Evolutionary conservation across 257 asterid genomes (phyloP).

Genomic region (Solanum paucissectum): DNA sequence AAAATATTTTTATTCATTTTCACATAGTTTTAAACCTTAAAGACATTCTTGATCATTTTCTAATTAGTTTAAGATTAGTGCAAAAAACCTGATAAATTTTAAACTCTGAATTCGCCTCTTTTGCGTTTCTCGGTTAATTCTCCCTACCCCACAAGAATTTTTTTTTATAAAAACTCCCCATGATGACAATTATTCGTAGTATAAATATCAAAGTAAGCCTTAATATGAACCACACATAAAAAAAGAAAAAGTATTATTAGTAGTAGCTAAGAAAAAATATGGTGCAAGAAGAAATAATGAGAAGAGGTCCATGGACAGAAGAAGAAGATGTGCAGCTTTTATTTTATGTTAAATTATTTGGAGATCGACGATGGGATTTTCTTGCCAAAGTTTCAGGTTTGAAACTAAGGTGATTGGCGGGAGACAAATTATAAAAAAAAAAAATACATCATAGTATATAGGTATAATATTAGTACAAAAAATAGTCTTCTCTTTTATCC

Average conservation of each 20-base stretch:
- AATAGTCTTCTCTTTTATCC: not conserved
- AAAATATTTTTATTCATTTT: too few species aligned
- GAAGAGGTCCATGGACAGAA: conserved; percentile 95
- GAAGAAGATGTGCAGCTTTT: conserved; percentile 70
- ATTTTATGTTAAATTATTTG: conserved; percentile 75
- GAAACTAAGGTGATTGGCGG: conserved; percentile 58
- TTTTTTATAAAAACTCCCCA: not conserved
- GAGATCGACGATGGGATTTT: conserved; percentile 96
- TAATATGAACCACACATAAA: not conserved
- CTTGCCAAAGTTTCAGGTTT: conserved; percentile 97
- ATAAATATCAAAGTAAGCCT: conserved; percentile 8
- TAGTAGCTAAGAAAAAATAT: not conserved
- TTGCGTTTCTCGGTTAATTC: not conserved
- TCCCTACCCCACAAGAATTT: not conserved
- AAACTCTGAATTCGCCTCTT: too few species aligned
- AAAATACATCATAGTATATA: conserved; percentile 5
- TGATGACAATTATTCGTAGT: not conserved
- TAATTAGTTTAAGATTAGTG: too few species aligned
- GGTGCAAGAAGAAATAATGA: conserved; percentile 25
- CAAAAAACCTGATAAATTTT: too few species aligned
- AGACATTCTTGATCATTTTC: not conserved
- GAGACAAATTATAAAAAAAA: conserved; percentile 29
- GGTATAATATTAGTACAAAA: conserved; percentile 8
- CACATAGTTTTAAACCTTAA: too few species aligned
- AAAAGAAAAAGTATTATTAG: not conserved